phyloP scores from a whole-genome alignment of 2,329 filamentous ascomycete species.

The Fusarium duplospermum region DNA sequence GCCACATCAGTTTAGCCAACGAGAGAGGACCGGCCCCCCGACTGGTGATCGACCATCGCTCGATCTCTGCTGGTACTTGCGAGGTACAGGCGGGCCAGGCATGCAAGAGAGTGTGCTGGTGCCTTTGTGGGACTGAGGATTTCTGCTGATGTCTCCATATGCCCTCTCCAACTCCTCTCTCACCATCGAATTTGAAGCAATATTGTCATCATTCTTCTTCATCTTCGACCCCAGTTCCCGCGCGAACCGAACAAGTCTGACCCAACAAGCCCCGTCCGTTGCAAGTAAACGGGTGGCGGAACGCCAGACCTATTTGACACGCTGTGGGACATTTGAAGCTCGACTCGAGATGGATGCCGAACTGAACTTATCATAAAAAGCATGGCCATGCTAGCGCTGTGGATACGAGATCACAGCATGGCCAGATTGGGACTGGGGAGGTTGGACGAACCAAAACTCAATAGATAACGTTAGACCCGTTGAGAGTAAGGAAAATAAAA shows the following conservation, averaged over 20 bases:
- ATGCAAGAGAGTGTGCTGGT: neutral
- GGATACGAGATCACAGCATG: conserved; percentile 4
- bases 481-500: neutral
- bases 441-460: conserved; percentile 18
- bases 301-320: conserved; percentile 32
- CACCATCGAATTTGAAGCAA: neutral
- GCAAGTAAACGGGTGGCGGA: conserved; percentile 37
- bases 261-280: neutral
- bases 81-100: conserved; percentile 7
- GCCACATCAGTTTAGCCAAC: conserved; percentile 5
- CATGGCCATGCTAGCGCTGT: conserved; percentile 10
- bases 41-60: conserved; percentile 16
- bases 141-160: neutral
- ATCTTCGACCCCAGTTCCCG: neutral
- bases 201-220: neutral
- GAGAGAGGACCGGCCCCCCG: conserved; percentile 3
- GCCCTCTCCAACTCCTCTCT: neutral
- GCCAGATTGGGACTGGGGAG: conserved; percentile 18
- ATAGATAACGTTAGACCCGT: conserved; percentile 4
- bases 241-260: neutral
- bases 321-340: neutral
- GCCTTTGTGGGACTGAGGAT: neutral
- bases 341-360: neutral
- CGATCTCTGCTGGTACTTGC: conserved; percentile 16
- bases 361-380: neutral